Percentiles rank a stretch among this genome's conserved stretches.
phyloP scores from a whole-genome alignment of 2,329 filamentous ascomycete genomes.

The Huntiella moniliformis region DNA sequence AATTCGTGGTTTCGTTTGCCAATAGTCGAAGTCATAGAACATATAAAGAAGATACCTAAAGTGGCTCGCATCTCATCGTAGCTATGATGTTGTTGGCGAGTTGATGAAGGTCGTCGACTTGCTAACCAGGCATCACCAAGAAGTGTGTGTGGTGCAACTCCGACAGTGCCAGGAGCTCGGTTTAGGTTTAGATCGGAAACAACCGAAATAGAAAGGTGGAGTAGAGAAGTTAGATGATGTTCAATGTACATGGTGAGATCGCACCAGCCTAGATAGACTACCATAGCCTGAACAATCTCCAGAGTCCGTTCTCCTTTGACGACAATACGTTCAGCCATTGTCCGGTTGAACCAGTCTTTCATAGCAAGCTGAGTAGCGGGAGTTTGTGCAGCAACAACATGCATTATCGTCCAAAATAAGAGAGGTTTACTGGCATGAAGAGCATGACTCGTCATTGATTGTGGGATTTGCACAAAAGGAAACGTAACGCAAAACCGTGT shows the following conservation, averaged over 20 bases:
- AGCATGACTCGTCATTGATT: conserved; percentile 15
- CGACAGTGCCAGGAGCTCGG: conserved; percentile 15
- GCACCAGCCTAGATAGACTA: conserved; percentile 22
- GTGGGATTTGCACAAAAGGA: conserved; percentile 21
- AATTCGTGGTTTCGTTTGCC: conserved; percentile 19
- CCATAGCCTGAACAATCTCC: conserved; percentile 22
- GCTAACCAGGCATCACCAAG: conserved; percentile 19
- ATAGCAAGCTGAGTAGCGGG: conserved; percentile 18
- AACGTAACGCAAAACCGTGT: conserved; percentile 19
- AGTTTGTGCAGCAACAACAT: conserved; percentile 18
- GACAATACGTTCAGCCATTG: conserved; percentile 21
- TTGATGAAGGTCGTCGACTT: conserved; percentile 11
- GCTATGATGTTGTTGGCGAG: conserved; percentile 14
- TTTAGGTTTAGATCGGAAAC: conserved; percentile 22
- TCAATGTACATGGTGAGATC: conserved; percentile 23
- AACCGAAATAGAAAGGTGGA: conserved; percentile 23
- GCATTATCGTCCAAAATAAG: conserved; percentile 22
- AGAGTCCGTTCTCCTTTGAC: conserved; percentile 20
- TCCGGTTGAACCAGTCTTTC: conserved; percentile 20
- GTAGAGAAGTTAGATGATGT: conserved; percentile 19
- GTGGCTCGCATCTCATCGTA: conserved; percentile 22
- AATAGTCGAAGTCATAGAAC: conserved; percentile 18
- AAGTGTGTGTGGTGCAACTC: conserved; percentile 16
- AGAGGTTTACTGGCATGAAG: conserved; percentile 19
- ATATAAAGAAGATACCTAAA: conserved; percentile 23